Percentiles rank a stretch among this genome's conserved stretches.
phyloP scores from a whole-genome alignment of 1,284 basidiomycete species.

The Veloboletus limbatus region DNA sequence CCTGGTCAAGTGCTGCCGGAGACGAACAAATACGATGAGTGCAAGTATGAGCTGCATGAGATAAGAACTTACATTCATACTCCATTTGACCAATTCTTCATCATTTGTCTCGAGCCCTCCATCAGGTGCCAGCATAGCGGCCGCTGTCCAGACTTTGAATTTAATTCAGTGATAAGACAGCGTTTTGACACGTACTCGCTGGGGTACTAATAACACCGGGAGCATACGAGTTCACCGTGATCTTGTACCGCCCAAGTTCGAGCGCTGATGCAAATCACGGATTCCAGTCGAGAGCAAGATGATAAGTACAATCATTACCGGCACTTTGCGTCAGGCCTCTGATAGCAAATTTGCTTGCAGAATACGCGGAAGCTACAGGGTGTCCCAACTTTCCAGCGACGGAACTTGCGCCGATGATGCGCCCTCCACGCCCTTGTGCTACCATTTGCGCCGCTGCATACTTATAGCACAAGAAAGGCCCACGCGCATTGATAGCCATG shows the following conservation, averaged over 20 bases:
- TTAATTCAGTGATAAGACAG: neutral
- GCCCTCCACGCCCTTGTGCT: constrained; percentile 37
- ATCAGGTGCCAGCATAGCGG: neutral
- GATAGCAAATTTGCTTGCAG: constrained; percentile 32
- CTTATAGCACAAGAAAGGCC: too few relatives aligned
- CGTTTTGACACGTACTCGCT: constrained; percentile 15
- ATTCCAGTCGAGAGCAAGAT: neutral
- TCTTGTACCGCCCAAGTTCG: constrained; percentile 33
- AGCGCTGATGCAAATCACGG: constrained; percentile 13
- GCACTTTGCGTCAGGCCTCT: constrained; percentile 29
- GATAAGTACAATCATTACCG: constrained; percentile 7
- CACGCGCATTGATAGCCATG: constrained; percentile 23
- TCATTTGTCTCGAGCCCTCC: neutral
- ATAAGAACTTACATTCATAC: constrained; percentile 2
- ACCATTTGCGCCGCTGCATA: constrained; percentile 37
- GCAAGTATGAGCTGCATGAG: neutral
- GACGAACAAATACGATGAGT: neutral
- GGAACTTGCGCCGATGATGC: constrained; percentile 37
- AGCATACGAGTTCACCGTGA: constrained; percentile 28
- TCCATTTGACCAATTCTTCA: constrained; percentile 1
- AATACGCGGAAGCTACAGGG: constrained; percentile 13
- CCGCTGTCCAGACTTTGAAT: constrained; percentile 1
- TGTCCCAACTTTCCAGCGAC: constrained; percentile 19
- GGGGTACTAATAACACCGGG: constrained; percentile 21
- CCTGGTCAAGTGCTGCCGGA: neutral